These are phyloP conservation scores for Erodium texanum DNA, from an alignment of 441 rosid genomes.

Conservation along the genomic window DNA sequence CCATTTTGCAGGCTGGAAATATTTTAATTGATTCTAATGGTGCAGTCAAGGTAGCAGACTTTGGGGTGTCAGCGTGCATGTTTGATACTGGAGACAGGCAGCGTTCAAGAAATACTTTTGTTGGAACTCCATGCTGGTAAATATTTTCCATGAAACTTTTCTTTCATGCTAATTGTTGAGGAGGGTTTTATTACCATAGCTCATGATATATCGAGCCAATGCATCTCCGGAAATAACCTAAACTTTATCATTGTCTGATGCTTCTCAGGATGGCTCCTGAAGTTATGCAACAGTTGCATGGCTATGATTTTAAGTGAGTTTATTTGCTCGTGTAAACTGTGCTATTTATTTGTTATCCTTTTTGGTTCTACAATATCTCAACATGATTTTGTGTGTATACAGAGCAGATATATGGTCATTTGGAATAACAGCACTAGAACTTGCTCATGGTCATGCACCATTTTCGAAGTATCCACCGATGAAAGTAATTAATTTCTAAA, in stretches of 20 bases:
- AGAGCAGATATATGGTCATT: background rate
- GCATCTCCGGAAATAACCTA: background rate
- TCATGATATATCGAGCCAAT: background rate
- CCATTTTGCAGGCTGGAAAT: constrained; percentile 74
- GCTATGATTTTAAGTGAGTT: constrained; percentile 96
- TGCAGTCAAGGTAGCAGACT: constrained; percentile 83
- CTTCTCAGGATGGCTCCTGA: constrained; percentile 97
- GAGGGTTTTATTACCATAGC: background rate
- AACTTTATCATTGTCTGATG: constrained; percentile 13
- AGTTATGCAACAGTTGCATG: constrained; percentile 97
- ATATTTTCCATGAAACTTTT: constrained; percentile 14
- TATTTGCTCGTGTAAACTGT: constrained; percentile 10
- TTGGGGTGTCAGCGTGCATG: constrained; percentile 97
- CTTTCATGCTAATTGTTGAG: background rate
- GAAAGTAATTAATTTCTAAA: background rate
- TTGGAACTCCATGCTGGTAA: constrained; percentile 99
- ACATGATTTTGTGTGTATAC: constrained; percentile 28
- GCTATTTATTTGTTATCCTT: background rate
- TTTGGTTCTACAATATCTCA: background rate
- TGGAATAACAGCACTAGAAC: too few species aligned
- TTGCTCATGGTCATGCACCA: too few species aligned
- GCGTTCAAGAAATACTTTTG: constrained; percentile 91
- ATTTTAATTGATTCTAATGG: constrained; percentile 74
- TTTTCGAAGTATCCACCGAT: too few species aligned
- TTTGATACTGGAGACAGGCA: constrained; percentile 95